Conservation (phyloP, 2,329 filamentous ascomycete species). For the Apiospora kogelbergensis region DNA sequence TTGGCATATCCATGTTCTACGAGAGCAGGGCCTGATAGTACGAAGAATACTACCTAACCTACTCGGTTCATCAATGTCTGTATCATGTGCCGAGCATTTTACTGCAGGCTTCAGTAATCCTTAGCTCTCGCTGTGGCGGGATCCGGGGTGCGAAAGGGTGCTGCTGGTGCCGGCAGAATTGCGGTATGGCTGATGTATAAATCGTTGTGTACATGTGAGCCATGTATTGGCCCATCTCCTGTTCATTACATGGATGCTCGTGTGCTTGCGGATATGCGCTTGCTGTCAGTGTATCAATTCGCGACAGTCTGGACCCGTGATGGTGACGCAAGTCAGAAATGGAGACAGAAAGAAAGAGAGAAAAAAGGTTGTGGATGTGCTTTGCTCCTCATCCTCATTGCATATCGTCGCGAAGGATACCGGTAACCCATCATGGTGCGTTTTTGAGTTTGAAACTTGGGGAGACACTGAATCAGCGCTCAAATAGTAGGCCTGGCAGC, state of each 20-base stretch:
- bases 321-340: not conserved
- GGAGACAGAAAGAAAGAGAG: not conserved
- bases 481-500: not conserved
- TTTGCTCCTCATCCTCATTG: not conserved
- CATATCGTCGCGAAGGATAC: not conserved
- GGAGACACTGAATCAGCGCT: conserved; percentile 1
- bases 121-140: not conserved
- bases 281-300: not conserved
- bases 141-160: not conserved
- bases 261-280: not conserved
- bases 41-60: not conserved
- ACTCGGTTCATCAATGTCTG: not conserved
- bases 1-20: not conserved
- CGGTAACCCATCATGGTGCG: not conserved
- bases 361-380: not conserved
- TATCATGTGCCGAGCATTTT: not conserved
- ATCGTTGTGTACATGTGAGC: not conserved
- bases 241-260: not conserved
- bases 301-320: not conserved
- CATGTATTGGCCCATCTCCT: not conserved
- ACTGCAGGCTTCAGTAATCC: not conserved
- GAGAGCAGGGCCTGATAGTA: not conserved
- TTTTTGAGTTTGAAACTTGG: conserved; percentile 7
- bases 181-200: not conserved
- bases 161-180: not conserved